Evolutionary conservation across 331 rosid genomes (phyloP), one percentile per base, ranked within the genome.

Genomic region (Erythrophleum ivorense): DNA sequence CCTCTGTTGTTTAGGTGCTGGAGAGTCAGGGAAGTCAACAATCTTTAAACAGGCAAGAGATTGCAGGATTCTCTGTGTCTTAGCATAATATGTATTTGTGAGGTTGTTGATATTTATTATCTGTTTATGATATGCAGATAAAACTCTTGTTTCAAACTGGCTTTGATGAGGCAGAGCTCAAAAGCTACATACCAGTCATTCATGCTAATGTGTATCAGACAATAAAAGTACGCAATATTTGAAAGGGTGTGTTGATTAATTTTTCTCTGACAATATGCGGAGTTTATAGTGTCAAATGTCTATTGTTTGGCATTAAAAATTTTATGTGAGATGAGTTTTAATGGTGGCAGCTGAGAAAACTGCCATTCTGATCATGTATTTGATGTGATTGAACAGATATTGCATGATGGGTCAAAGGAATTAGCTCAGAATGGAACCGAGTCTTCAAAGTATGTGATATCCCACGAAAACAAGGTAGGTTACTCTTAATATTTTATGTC

Each of bases 161-260:
- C 73, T 69, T 34, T 75, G 98, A 94, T 5, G 98, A 96, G 82
- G 90, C 97, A 59, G 97, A 94, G 89, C 94, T 96, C 82, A 91
- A 89, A 89, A 89, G 97, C 89, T 96, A 94, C 83, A 84, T 87
- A 79, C 89, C 98, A 46, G 97, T 96, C 90, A 91, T 96, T 85
- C 99, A 96, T 78, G 99, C 99, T 85, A 96, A 96, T 48, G 97
- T 92, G 84, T 96, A 91, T 92, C 99, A 96, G 98, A 96, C 98
- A 88, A 94, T 96, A 96, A 94, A 96, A 96, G 99, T 96, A 96
- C 81, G 99, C 97, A 96, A 94, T 92, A 91, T 90, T 94, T 90
- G 95, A 96, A 92, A 96, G 98, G 99, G 97, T 96, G 97, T 96
- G 98, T 96, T 94, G 89, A 94, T 96, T 88, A 24, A 88, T 91